phyloP scores from a whole-genome alignment of 1,139 yeast species.

The Saccharomycopsis hybrid region DNA sequence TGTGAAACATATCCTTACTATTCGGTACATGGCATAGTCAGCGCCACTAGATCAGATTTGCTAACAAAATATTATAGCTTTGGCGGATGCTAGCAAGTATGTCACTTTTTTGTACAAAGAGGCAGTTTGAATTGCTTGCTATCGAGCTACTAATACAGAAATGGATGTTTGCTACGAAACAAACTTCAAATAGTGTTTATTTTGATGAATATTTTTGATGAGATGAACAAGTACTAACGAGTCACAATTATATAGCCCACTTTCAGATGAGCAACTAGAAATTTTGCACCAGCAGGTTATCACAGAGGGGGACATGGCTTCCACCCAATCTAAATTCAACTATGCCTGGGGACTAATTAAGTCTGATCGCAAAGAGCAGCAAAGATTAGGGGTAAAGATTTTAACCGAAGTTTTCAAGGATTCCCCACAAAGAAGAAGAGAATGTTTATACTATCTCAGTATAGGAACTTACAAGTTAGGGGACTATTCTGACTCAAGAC shows the following conservation, averaged over 20 bases:
- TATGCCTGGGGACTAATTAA: slow-evolving; percentile 95
- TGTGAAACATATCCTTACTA: not conserved
- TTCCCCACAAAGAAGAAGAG: slow-evolving; percentile 79
- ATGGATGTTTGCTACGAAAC: too few relatives aligned
- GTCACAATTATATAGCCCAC: too few relatives aligned
- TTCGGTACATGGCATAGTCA: not conserved
- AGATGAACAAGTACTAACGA: too few relatives aligned
- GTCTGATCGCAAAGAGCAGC: slow-evolving; percentile 53
- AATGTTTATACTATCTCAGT: slow-evolving; percentile 80
- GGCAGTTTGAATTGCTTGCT: not conserved
- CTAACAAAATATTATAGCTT: slow-evolving; percentile 14
- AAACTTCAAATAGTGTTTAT: too few relatives aligned
- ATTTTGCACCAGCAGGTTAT: slow-evolving; percentile 73
- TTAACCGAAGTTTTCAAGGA: slow-evolving; percentile 70
- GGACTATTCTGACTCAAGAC: slow-evolving; percentile 77
- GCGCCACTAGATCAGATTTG: not conserved
- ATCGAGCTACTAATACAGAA: too few relatives aligned
- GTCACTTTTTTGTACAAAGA: slow-evolving; percentile 2
- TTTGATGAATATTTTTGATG: too few relatives aligned
- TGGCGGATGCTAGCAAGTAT: slow-evolving; percentile 18
- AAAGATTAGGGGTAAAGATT: slow-evolving; percentile 71
- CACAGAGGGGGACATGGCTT: slow-evolving; percentile 72
- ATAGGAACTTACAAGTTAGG: slow-evolving; percentile 86
- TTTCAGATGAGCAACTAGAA: slow-evolving; percentile 67
- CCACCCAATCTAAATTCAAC: slow-evolving; percentile 82